Evolutionary conservation across 139 green algal species (phyloP).

Genomic region (Limnomonas spitsbergensis): DNA sequence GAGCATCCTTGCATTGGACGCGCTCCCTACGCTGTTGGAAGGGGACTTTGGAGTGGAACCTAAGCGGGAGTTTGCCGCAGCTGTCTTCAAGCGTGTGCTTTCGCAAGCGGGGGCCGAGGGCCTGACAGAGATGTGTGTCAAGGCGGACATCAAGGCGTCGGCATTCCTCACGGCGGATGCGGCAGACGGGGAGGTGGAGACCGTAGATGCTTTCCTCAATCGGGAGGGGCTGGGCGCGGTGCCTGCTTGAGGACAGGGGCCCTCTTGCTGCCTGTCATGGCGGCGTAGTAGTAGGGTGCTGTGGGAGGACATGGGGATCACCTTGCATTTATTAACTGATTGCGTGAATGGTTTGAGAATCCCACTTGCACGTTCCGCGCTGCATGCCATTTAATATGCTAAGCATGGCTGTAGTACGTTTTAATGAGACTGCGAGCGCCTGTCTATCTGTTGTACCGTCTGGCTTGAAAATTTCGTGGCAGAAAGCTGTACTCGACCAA

Average conservation of each 20-base stretch:
- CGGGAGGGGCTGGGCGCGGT: constrained; percentile 54
- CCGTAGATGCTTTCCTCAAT: constrained; percentile 51
- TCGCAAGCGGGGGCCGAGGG: constrained; percentile 31
- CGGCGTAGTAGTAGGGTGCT: too few relatives aligned
- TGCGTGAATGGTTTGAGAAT: too few relatives aligned
- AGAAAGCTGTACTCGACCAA: too few relatives aligned
- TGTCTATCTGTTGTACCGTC: too few relatives aligned
- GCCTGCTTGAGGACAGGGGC: too few relatives aligned
- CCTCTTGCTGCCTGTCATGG: background rate
- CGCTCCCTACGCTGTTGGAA: constrained; percentile 31
- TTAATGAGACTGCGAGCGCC: too few relatives aligned
- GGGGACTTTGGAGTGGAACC: constrained; percentile 51
- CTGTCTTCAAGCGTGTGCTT: constrained; percentile 44
- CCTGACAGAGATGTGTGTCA: constrained; percentile 25
- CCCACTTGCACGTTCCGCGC: too few relatives aligned
- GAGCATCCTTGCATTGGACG: constrained; percentile 16
- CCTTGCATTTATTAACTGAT: too few relatives aligned
- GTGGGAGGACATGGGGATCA: too few relatives aligned
- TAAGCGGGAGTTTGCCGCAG: constrained; percentile 54
- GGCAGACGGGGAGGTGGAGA: constrained; percentile 58
- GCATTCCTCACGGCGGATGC: constrained; percentile 58
- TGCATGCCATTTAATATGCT: too few relatives aligned
- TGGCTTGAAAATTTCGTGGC: too few relatives aligned
- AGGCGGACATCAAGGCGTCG: constrained; percentile 35
- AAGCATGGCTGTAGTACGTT: too few relatives aligned